Evolutionary conservation across 23 red algal genomes (phyloP), one percentile per base, ranked within the genome.

Genomic region (Gracilaria domingensis): DNA sequence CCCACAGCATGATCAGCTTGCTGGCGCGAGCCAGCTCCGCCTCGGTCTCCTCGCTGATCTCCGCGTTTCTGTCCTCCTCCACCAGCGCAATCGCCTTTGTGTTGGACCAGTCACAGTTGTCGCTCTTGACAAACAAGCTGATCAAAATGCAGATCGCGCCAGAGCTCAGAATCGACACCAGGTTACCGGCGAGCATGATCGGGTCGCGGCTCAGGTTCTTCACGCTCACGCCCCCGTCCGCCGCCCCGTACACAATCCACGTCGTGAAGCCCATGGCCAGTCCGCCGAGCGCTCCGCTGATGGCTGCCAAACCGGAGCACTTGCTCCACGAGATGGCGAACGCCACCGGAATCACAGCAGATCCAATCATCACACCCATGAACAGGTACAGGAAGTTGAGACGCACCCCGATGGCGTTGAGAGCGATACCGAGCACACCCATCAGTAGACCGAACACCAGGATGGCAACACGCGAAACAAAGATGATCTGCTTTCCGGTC

Each of bases 321-420:
- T 82, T 82, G 18, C 75, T 59, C 84, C 87, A 96, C 14, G 83
- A 55, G 40, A 92, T 89, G 33, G 90, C 53, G 56, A 96, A 83
- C 11, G 90, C 89, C 9, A 96, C 87, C 16, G 95, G 95, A 0
- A 76, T 49, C 11, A 96, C 95, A 26, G 95, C 95, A 26, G 95
- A 93, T 60, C 88, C 95, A 45, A 96, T 96, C 64, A 89, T 60
- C 40, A 96, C 95, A 1, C 89, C 95, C 89, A 93, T 92, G 74
- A 90, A 90, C 66, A 92, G 54, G 66, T 96, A 96, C 53, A 93
- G 57, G 83, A 82, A 96, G 1, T 85, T 85, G 1, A 96, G 45
- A 14, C 56, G 45, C 44, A 96, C 53, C n/a, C 89, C 87, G 36
- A 96, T 93, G 37, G 38, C 55, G 78, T 96, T 96, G 20, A 92